Evolutionary conservation across 352 stramenopile genomes (phyloP), one percentile per base, ranked within the genome.

Genomic region (Phytophthora vignae): DNA sequence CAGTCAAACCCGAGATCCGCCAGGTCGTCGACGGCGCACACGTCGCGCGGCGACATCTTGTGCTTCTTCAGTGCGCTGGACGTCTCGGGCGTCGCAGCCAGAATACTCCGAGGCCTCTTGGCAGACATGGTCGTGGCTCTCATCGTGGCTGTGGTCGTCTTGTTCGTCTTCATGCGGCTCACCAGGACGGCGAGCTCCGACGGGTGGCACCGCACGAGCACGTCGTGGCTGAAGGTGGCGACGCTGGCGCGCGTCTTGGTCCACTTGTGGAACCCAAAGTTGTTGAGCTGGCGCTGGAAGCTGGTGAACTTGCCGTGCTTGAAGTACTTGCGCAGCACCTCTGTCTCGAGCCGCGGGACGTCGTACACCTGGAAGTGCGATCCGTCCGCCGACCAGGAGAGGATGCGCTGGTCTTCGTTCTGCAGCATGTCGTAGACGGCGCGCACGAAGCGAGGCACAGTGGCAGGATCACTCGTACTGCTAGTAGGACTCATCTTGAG

Each of bases 301-400:
- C 92, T 98, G 12, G 94, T 84, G 78, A 98, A 97, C 71, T 94
- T 97, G 69, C 86, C 80, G 77, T 98, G 94, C 73, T 98, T 98
- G 73, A 98, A 98, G 83, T 98, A 98, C 72, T 92, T 91, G 29
- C 91, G 93, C 11, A 98, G 79, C 54, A 98, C 82, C 42, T 79
- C 56, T 29, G 73, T 55, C 66, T 83, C 82, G 61, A 96, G 83
- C 17, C 55, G 65, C 21, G 83, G 79, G 49, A 90, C 78, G 74
- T 96, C 78, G 67, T 88, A 85, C 69, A 97, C 94, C 63, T 92
- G 77, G 57, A 98, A 97, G 15, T 87, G 82, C 48, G 88, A 58
- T 63, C 85, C 85, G 56, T 88, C 69, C 22, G 55, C 55, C 21
- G 79, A 83, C 82, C 82, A 90, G 29, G 71, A 70, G 2, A 90